Evolutionary conservation across 2,329 filamentous ascomycete genomes (phyloP), one percentile per base, ranked within the genome.

Genomic region (Aspergillus fischeri): DNA sequence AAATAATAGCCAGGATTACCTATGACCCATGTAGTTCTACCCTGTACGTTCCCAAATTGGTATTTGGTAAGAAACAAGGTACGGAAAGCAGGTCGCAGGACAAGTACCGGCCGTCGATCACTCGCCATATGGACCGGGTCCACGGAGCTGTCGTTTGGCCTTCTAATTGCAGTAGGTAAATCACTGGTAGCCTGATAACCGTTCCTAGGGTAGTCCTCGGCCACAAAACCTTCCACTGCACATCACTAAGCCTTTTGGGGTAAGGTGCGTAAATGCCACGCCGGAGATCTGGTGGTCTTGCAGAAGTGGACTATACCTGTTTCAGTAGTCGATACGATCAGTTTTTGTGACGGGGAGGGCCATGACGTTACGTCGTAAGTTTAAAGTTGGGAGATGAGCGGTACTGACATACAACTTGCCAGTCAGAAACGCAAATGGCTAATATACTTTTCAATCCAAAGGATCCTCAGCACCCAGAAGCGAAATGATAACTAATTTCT

Each of bases 221-320:
- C 27, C 58, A 60, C 42, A 44, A 54, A 54, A 49, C 49, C 55
- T 54, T 48, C 42, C 42, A 52, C 47, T 38, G 55, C 45, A 35
- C 58, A 53, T 51, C 45, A 59, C 60, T 63, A 63, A 44, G 29
- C 62, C 29, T 4, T 1, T 44, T 38, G 14, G 2, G 52, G 60
- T 56, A 59, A 58, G 52, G 58, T 42, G 25, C 55, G 53, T 53
- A 27, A 58, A n/a, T 61, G 62, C 60, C 62, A 63, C 53, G 60
- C 54, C 41, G 58, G 53, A 57, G 62, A 64, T 64, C 62, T 59
- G 49, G 54, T 53, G 53, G 57, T 51, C 52, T 47, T 47, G 57
- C 45, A 51, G 52, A 41, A 44, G 52, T 28, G 8, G 42, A 28
- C 51, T 52, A 56, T 42, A 44, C 54, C 42, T 10, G 32, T 24